A percentile compares a stretch with the other conserved stretches of the same genome.
phyloP scores from a whole-genome alignment of 768 basidiomycete genomes.

The Lactifluus volemus region DNA sequence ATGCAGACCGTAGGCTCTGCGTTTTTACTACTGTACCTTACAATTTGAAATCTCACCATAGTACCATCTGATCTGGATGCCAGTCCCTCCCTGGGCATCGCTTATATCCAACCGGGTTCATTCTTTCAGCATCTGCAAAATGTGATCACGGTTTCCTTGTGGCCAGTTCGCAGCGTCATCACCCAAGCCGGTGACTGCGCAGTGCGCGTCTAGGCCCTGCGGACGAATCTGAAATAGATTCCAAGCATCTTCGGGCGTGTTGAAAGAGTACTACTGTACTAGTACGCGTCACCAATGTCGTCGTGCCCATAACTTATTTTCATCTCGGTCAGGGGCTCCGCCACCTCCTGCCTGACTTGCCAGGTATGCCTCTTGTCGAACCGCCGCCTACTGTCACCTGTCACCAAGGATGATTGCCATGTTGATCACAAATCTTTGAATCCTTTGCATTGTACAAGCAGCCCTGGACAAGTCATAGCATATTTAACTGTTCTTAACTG shows the following conservation, averaged over 20 bases:
- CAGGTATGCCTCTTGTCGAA: conserved; percentile 29
- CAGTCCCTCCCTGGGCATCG: conserved; percentile 68
- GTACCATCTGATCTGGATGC: neutral
- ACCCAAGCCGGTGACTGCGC: conserved; percentile 62
- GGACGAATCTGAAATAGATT: conserved; percentile 31
- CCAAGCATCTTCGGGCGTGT: conserved; percentile 51
- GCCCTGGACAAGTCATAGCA: neutral
- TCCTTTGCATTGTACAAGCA: neutral
- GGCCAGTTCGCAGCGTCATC: conserved; percentile 58
- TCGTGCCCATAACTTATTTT: no score
- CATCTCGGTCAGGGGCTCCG: conserved; percentile 25
- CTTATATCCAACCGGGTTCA: conserved; percentile 63
- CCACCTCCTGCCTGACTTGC: conserved; percentile 56
- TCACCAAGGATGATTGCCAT: conserved; percentile 43
- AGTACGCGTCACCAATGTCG: no score
- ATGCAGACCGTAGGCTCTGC: neutral
- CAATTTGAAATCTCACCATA: neutral
- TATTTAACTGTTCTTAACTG: no score
- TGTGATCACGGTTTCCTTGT: conserved; percentile 49
- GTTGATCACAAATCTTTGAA: conserved; percentile 43
- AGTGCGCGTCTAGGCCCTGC: conserved; percentile 61
- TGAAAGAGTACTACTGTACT: conserved; percentile 48
- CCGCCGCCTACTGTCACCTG: conserved; percentile 23
- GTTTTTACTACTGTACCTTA: neutral
- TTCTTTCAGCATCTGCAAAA: conserved; percentile 64